These are phyloP conservation scores for Neurospora sp. DNA, from an alignment of 2,329 filamentous ascomycete genomes.

Conservation along the genomic window DNA sequence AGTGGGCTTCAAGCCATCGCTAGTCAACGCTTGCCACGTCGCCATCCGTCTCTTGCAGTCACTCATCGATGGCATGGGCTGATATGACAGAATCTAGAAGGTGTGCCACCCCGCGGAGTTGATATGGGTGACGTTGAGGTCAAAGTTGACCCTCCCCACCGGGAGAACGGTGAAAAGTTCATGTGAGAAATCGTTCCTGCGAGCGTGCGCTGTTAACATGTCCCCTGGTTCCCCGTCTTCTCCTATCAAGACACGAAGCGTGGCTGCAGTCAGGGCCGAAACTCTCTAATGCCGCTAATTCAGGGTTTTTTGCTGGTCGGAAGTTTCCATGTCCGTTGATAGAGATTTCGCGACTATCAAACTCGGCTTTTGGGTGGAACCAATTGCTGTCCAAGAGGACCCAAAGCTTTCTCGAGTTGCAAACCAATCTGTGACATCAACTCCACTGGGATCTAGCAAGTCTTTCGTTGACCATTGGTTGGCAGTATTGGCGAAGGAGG, in stretches of 20 bases:
- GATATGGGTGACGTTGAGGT: background rate
- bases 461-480: background rate
- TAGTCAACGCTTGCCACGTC: slow-evolving; percentile 18
- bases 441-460: background rate
- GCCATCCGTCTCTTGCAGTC: slow-evolving; percentile 1
- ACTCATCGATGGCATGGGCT: background rate
- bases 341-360: background rate
- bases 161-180: slow-evolving; percentile 11
- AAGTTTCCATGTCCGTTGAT: background rate
- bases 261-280: slow-evolving; percentile 8
- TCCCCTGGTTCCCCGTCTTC: background rate
- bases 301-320: background rate
- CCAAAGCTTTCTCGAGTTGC: background rate
- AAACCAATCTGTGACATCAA: background rate
- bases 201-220: slow-evolving; percentile 6
- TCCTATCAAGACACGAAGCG: slow-evolving; percentile 8
- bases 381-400: background rate
- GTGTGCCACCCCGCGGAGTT: background rate
- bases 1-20: slow-evolving; percentile 6
- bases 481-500: background rate
- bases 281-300: background rate
- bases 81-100: background rate
- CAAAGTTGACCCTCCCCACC: background rate
- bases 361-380: background rate
- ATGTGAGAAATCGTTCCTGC: slow-evolving; percentile 18